These are phyloP conservation scores for Thraustotheca clavata DNA, from an alignment of 352 stramenopile species.

Conservation along the genomic window DNA sequence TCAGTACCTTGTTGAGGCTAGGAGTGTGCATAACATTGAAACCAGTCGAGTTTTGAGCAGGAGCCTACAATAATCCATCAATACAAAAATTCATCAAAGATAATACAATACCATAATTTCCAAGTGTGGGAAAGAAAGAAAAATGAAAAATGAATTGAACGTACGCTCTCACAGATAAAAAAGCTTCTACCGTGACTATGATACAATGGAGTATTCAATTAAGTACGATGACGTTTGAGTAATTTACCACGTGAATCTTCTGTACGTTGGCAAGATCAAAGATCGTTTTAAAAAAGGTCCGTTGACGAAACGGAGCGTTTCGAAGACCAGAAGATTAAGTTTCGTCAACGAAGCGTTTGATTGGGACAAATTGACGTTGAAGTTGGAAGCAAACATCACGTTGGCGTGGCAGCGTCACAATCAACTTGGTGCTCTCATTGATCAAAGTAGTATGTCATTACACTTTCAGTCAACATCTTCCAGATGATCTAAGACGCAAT, in stretches of 20 bases:
- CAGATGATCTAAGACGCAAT: no score
- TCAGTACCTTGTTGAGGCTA: constrained; percentile 80
- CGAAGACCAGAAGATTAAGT: not conserved
- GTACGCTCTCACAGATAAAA: not conserved
- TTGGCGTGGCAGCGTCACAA: constrained; percentile 3
- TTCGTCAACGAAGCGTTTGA: constrained; percentile 9
- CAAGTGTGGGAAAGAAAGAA: not conserved
- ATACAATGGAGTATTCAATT: not conserved
- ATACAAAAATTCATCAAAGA: no score
- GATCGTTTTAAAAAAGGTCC: not conserved
- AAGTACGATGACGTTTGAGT: constrained; percentile 4
- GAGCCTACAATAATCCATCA: not conserved
- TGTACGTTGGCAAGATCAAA: constrained; percentile 1
- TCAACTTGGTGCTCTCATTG: no score
- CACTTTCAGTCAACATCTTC: no score
- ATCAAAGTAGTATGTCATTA: no score
- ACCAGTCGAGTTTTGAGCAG: constrained; percentile 24
- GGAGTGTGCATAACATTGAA: constrained; percentile 79
- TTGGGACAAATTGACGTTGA: not conserved
- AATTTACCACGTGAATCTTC: not conserved
- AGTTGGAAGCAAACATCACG: not conserved
- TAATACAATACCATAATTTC: no score
- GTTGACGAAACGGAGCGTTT: not conserved
- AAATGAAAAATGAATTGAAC: constrained; percentile 17
- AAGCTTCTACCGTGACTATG: not conserved